Percentiles rank a stretch among this genome's conserved stretches.
Evolutionary conservation across 352 stramenopile genomes (phyloP).

Genomic region (Pythium phragmiticola): DNA sequence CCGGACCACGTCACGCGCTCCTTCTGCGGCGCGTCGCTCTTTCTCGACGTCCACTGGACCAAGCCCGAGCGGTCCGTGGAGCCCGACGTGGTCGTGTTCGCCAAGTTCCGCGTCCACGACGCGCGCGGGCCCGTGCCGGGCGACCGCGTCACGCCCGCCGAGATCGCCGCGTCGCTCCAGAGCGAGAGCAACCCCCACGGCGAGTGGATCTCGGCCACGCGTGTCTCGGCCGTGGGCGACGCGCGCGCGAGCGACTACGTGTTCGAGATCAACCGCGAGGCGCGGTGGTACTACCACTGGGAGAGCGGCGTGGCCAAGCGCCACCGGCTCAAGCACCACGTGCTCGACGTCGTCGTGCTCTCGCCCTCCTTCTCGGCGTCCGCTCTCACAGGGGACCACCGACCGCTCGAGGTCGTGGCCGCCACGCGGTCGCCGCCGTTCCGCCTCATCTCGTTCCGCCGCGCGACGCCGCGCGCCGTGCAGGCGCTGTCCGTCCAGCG

Average conservation of each 20-base stretch:
- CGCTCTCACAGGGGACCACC: too few species aligned
- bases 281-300: constrained; percentile 68
- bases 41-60: constrained; percentile 31
- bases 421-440: constrained; percentile 13
- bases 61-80: too few species aligned
- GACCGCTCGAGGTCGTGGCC: neutral
- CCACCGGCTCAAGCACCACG: constrained; percentile 53
- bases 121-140: neutral
- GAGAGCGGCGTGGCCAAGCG: constrained; percentile 57
- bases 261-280: constrained; percentile 49
- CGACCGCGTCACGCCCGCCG: constrained; percentile 2
- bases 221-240: constrained; percentile 7
- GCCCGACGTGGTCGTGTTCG: neutral
- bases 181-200: constrained; percentile 53
- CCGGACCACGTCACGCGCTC: constrained; percentile 52
- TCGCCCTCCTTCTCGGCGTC: neutral
- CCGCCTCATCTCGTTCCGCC: constrained; percentile 24
- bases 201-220: constrained; percentile 43
- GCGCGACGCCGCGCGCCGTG: constrained; percentile 6
- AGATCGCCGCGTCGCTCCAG: constrained; percentile 36
- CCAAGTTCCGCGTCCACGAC: neutral
- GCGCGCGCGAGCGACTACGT: neutral
- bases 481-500: too few species aligned
- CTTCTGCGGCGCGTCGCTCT: constrained; percentile 55
- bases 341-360: constrained; percentile 31